Evolutionary conservation across 345 rosid genomes (phyloP).

Genomic region (Lepidium didymum): DNA sequence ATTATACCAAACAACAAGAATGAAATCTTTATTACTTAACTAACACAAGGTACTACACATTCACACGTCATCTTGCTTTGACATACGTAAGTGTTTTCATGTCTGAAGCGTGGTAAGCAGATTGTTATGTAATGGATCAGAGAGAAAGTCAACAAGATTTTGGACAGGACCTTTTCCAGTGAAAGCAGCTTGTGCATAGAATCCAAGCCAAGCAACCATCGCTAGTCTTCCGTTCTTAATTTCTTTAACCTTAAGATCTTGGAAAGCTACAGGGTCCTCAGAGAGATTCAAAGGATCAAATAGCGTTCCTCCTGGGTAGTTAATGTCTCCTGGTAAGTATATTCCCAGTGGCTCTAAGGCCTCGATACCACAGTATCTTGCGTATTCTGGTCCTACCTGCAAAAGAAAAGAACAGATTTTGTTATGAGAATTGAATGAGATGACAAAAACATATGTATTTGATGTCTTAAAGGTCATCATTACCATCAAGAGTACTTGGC

Average conservation of each 20-base stretch:
- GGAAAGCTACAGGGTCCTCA: constrained; percentile 59
- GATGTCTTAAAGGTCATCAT: neutral
- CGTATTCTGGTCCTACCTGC: constrained; percentile 93
- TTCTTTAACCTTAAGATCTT: constrained; percentile 92
- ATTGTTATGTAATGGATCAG: constrained; percentile 78
- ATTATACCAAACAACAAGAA: neutral
- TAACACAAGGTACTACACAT: neutral
- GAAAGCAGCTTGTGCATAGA: constrained; percentile 67
- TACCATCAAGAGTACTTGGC: constrained; percentile 91
- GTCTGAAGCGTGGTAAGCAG: constrained; percentile 34
- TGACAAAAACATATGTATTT: neutral
- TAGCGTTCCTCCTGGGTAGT: constrained; percentile 85
- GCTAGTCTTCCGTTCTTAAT: constrained; percentile 81
- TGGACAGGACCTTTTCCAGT: constrained; percentile 84
- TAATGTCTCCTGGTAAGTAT: constrained; percentile 82
- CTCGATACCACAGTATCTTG: constrained; percentile 85
- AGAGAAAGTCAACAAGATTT: constrained; percentile 67
- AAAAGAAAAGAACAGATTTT: neutral
- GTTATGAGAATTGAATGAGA: neutral
- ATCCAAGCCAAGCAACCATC: constrained; percentile 95
- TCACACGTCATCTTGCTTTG: neutral
- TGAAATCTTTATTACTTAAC: neutral
- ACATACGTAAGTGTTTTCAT: constrained; percentile 11
- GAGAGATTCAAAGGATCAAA: constrained; percentile 87
- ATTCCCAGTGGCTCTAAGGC: constrained; percentile 94